phyloP scores from a whole-genome alignment of 257 asterid genomes.

The Nicotiana attenuata region DNA sequence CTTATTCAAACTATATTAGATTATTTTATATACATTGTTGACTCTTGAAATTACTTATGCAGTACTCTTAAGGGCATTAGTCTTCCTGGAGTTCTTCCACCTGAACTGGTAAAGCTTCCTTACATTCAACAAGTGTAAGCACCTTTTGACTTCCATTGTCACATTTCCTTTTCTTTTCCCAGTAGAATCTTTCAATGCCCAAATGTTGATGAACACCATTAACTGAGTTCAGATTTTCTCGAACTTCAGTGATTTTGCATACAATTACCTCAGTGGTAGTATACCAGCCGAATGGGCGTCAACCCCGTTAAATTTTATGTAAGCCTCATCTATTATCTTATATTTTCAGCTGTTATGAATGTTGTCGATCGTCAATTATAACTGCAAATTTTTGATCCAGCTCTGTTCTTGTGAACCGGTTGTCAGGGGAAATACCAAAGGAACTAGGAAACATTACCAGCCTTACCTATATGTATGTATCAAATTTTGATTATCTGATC shows the following conservation, averaged over 20 bases:
- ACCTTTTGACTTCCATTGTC: neutral
- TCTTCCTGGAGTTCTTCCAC: slow-evolving; percentile 26
- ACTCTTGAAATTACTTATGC: slow-evolving; percentile 8
- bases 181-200: neutral
- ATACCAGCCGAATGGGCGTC: slow-evolving; percentile 87
- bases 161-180: neutral
- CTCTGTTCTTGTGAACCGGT: slow-evolving; percentile 81
- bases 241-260: slow-evolving; percentile 75
- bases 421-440: slow-evolving; percentile 81
- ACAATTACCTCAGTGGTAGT: slow-evolving; percentile 68
- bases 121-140: slow-evolving; percentile 21
- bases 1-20: neutral
- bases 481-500: slow-evolving; percentile 10
- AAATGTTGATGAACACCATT: neutral
- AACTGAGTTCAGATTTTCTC: slow-evolving; percentile 7
- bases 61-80: slow-evolving; percentile 14
- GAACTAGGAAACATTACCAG: slow-evolving; percentile 57
- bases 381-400: slow-evolving; percentile 39
- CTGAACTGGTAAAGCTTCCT: slow-evolving; percentile 23
- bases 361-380: slow-evolving; percentile 9
- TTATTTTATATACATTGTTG: neutral
- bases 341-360: neutral
- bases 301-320: slow-evolving; percentile 51
- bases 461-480: slow-evolving; percentile 82
- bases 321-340: slow-evolving; percentile 14